phyloP scores from a whole-genome alignment of 225 moss, liverwort and hornwort species.

The Neckera pumila region DNA sequence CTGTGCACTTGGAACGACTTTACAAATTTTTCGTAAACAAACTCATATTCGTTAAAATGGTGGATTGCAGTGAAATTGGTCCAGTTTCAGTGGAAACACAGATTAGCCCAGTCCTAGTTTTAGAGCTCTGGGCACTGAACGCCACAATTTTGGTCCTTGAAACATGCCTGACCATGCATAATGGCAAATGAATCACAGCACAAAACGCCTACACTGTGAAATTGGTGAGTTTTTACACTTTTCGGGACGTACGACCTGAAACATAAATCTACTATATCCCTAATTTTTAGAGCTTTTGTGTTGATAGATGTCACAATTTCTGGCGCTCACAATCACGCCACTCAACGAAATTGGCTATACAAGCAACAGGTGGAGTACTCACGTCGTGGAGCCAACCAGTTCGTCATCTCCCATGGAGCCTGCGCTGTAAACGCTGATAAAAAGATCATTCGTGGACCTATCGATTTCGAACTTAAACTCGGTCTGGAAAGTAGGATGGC shows the following conservation, averaged over 20 bases:
- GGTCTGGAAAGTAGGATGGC: slow-evolving; percentile 2
- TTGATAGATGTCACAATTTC: background rate
- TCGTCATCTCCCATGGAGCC: background rate
- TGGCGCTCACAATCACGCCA: background rate
- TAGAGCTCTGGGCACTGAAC: background rate
- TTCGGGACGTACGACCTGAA: background rate
- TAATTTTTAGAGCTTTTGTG: background rate
- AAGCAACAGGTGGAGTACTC: background rate
- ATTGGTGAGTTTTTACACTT: too few species aligned
- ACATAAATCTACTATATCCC: background rate
- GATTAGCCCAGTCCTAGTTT: background rate
- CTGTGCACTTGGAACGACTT: background rate
- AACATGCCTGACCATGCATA: background rate
- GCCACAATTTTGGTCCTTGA: background rate
- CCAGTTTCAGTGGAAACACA: background rate
- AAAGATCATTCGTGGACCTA: slow-evolving; percentile 10
- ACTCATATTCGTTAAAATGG: background rate
- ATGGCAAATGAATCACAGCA: background rate
- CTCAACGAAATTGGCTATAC: background rate
- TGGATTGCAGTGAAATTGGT: background rate
- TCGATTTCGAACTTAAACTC: slow-evolving; percentile 20
- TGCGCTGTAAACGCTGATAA: background rate
- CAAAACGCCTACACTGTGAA: background rate
- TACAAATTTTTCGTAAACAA: background rate
- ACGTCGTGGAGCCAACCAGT: slow-evolving; percentile 12